Conservation (phyloP, 2,329 filamentous ascomycete genomes). For the Claviceps cyperi region DNA sequence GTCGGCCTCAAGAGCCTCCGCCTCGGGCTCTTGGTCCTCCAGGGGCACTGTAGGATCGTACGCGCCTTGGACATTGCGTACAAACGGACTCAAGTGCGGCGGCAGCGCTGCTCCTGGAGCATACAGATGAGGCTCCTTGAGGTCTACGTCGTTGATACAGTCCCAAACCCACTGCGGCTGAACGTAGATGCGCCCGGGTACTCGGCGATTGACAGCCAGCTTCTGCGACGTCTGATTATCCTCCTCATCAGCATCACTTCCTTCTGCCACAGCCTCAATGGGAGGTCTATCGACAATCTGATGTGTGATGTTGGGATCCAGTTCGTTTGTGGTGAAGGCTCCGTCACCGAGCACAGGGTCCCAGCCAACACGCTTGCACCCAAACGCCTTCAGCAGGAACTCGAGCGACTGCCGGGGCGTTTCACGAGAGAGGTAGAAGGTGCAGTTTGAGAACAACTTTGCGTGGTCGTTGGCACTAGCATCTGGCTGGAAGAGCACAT, state of each 20-base stretch:
- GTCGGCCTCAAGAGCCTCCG: slow-evolving; percentile 61
- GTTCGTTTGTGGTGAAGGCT: slow-evolving; percentile 80
- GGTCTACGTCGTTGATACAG: slow-evolving; percentile 78
- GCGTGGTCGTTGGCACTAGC: slow-evolving; percentile 51
- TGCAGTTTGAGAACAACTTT: slow-evolving; percentile 75
- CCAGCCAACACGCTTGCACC: slow-evolving; percentile 93
- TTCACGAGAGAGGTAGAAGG: slow-evolving; percentile 86
- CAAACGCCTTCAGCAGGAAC: slow-evolving; percentile 85
- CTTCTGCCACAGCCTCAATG: slow-evolving; percentile 42
- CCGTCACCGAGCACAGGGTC: slow-evolving; percentile 81
- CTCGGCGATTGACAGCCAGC: slow-evolving; percentile 49
- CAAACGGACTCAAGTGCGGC: slow-evolving; percentile 91
- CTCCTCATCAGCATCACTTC: slow-evolving; percentile 30
- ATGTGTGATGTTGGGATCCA: slow-evolving; percentile 81
- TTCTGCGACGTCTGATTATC: slow-evolving; percentile 50
- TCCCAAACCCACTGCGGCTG: slow-evolving; percentile 99
- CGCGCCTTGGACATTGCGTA: slow-evolving; percentile 69
- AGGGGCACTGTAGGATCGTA: slow-evolving; percentile 84
- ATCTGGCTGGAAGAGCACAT: slow-evolving; percentile 68
- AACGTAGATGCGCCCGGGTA: slow-evolving; percentile 84
- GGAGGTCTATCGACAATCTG: slow-evolving; percentile 88
- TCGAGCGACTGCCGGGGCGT: slow-evolving; percentile 82
- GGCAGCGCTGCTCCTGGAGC: slow-evolving; percentile 80
- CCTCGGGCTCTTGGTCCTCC: slow-evolving; percentile 77
- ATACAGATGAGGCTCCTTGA: slow-evolving; percentile 77